Conservation (phyloP, 176 grass and related monocot genomes). For the Oropetium thomaeum region DNA sequence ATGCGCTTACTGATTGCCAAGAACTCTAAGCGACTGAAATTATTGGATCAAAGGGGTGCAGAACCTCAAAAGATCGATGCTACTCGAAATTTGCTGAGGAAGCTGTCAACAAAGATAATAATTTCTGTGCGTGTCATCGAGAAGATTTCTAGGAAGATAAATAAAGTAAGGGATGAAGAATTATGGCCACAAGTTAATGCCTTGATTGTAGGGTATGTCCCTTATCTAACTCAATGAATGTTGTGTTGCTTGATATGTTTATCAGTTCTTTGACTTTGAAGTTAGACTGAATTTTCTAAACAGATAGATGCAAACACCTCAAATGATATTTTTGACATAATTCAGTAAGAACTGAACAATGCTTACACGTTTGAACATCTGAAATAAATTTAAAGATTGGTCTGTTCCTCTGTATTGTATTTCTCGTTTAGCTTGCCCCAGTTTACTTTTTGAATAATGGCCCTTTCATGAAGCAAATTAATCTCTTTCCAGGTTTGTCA, state of each 20-base stretch:
- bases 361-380: background rate
- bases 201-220: conserved; percentile 74
- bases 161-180: conserved; percentile 82
- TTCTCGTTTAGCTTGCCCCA: background rate
- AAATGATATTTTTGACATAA: background rate
- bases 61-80: conserved; percentile 69
- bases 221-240: background rate
- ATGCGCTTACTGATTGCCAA: conserved; percentile 73
- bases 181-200: conserved; percentile 61
- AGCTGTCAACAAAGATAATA: conserved; percentile 78
- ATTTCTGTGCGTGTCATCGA: conserved; percentile 70
- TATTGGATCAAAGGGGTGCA: conserved; percentile 60
- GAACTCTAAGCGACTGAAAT: conserved; percentile 59
- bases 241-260: background rate
- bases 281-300: background rate
- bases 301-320: background rate
- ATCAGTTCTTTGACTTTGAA: background rate
- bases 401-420: background rate
- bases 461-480: conserved; percentile 9
- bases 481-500: conserved; percentile 56
- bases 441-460: background rate
- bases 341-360: background rate
- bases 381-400: background rate
- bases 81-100: conserved; percentile 56
- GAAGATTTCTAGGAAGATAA: conserved; percentile 79